Percentiles rank a stretch among this genome's conserved stretches.
Conservation (phyloP, 495 filamentous ascomycete genomes). For the Cercophora newfieldiana region DNA sequence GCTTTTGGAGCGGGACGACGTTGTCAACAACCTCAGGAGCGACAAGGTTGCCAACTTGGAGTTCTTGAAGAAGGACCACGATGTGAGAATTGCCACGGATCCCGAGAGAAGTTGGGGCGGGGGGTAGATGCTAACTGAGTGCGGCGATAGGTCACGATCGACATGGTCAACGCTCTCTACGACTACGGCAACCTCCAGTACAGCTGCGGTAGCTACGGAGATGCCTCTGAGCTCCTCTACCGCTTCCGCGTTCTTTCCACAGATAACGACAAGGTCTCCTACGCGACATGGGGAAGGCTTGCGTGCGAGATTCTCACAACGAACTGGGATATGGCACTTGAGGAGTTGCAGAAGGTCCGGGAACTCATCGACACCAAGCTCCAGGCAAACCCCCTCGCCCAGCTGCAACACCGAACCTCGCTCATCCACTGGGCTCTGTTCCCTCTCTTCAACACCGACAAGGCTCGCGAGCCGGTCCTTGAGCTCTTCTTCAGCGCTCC, state of each 20-base stretch:
- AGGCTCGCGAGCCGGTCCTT: slow-evolving; percentile 83
- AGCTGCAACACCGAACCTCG: slow-evolving; percentile 93
- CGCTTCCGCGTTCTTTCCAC: slow-evolving; percentile 96
- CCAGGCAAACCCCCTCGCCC: slow-evolving; percentile 91
- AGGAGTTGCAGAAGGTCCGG: slow-evolving; percentile 91
- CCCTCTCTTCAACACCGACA: slow-evolving; percentile 97
- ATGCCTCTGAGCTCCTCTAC: slow-evolving; percentile 86
- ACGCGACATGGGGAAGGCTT: slow-evolving; percentile 94
- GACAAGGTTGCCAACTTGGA: slow-evolving; percentile 98
- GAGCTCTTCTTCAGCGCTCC: slow-evolving; percentile 94
- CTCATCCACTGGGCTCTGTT: slow-evolving; percentile 98
- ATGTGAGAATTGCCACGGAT: slow-evolving; percentile 45
- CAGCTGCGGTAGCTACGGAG: slow-evolving; percentile 87
- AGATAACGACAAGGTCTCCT: slow-evolving; percentile 93
- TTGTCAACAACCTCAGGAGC: slow-evolving; percentile 81
- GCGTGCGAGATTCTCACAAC: slow-evolving; percentile 90
- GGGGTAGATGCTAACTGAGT: slow-evolving; percentile 18
- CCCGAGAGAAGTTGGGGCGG: neutral
- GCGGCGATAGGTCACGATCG: slow-evolving; percentile 66
- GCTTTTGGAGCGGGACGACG: slow-evolving; percentile 80
- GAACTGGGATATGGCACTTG: slow-evolving; percentile 94
- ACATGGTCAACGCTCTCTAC: slow-evolving; percentile 92
- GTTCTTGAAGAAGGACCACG: slow-evolving; percentile 91
- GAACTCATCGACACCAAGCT: slow-evolving; percentile 88
- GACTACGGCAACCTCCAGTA: slow-evolving; percentile 96